These are phyloP conservation scores for Spencermartinsiella europaea DNA, from an alignment of 805 yeast species.

Conservation along the genomic window DNA sequence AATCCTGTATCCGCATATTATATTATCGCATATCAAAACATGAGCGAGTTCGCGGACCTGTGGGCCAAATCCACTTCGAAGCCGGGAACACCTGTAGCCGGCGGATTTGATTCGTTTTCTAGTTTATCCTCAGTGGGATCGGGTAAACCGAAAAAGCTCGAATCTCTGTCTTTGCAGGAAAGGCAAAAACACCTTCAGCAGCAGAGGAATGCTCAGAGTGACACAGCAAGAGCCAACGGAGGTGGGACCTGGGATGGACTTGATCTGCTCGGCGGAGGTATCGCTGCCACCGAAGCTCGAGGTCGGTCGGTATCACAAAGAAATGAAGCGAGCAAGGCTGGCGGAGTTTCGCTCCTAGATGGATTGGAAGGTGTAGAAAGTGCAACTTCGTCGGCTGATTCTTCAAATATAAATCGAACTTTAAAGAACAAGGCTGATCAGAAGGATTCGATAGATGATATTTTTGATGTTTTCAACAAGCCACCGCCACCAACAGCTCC, in stretches of 20 bases:
- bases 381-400: not conserved
- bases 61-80: not conserved
- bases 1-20: too few species aligned
- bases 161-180: constrained; percentile 29
- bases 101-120: constrained; percentile 1
- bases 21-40: too few species aligned
- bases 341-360: not conserved
- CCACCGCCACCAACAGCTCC: constrained; percentile 12
- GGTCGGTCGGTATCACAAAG: not conserved
- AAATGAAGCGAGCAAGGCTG: not conserved
- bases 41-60: constrained; percentile 1
- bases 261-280: constrained; percentile 24
- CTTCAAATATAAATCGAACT: constrained; percentile 3
- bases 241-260: constrained; percentile 24
- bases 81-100: not conserved
- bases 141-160: constrained; percentile 16
- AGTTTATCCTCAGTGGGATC: not conserved
- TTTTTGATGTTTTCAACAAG: constrained; percentile 23
- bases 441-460: constrained; percentile 17
- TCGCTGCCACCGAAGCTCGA: constrained; percentile 6
- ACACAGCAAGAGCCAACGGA: too few species aligned
- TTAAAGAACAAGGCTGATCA: not conserved
- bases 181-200: constrained; percentile 20
- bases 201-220: not conserved
- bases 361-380: not conserved